Percentiles rank a stretch among this genome's conserved stretches.
Evolutionary conservation across 2,329 filamentous ascomycete species (phyloP).

Genomic region (Colletotrichum spaethianum): DNA sequence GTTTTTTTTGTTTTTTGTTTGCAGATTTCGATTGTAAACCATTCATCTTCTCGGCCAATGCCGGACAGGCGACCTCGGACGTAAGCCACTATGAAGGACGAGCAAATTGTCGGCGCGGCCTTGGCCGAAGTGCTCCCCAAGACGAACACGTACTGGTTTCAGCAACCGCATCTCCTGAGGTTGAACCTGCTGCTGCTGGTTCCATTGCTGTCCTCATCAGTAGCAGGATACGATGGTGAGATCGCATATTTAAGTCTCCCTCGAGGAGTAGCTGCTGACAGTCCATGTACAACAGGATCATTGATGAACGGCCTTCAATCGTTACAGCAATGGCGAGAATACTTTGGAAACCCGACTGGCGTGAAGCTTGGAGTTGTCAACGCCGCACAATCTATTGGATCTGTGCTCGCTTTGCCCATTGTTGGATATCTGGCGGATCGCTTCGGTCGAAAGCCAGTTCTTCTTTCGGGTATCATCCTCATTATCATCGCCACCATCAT

Average conservation of each 20-base stretch:
- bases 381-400: slow-evolving; percentile 59
- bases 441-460: slow-evolving; percentile 55
- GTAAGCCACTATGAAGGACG: slow-evolving; percentile 22
- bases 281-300: slow-evolving; percentile 45
- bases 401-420: slow-evolving; percentile 58
- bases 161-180: slow-evolving; percentile 57
- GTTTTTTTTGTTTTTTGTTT: no score
- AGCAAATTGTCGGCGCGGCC: slow-evolving; percentile 48
- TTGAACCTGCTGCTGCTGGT: slow-evolving; percentile 61
- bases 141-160: slow-evolving; percentile 58
- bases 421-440: slow-evolving; percentile 54
- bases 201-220: slow-evolving; percentile 46
- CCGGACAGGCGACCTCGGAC: slow-evolving; percentile 14
- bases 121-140: slow-evolving; percentile 54
- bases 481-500: slow-evolving; percentile 54
- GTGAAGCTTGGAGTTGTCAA: slow-evolving; percentile 55
- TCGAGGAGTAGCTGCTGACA: neutral
- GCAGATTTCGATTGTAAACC: neutral
- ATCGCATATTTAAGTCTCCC: neutral
- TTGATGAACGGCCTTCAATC: slow-evolving; percentile 59
- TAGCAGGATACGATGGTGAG: slow-evolving; percentile 38
- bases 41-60: neutral
- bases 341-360: slow-evolving; percentile 50
- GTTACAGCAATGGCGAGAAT: slow-evolving; percentile 51
- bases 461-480: slow-evolving; percentile 52